Evolutionary conservation across 306 rosid genomes (phyloP).

Genomic region (Myrica gale): DNA sequence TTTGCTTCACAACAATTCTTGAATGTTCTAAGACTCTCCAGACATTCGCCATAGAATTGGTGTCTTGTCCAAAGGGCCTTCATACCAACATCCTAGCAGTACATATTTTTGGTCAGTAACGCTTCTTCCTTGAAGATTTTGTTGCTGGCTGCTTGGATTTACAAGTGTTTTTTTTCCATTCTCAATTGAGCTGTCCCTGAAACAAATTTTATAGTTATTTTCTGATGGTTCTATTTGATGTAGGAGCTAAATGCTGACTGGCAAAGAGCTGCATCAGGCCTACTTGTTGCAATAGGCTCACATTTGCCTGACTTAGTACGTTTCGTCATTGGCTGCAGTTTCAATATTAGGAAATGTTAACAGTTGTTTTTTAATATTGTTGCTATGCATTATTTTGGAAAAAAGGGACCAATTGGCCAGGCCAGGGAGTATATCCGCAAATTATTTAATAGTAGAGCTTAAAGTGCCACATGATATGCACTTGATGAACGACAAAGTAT

Average conservation of each 20-base stretch:
- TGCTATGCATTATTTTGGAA: too few relatives aligned
- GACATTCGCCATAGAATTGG: neutral
- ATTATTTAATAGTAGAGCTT: neutral
- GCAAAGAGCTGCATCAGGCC: slow-evolving; percentile 88
- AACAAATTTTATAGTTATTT: slow-evolving; percentile 6
- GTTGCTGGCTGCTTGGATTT: neutral
- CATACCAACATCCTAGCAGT: neutral
- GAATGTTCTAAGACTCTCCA: neutral
- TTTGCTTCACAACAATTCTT: neutral
- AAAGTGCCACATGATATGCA: neutral
- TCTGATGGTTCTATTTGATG: slow-evolving; percentile 30
- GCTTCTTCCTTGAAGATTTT: neutral
- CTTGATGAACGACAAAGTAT: neutral
- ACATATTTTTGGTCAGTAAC: neutral
- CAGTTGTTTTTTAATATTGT: too few relatives aligned
- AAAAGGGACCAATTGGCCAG: slow-evolving; percentile 1
- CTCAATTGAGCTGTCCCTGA: slow-evolving; percentile 13
- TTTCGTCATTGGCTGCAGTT: slow-evolving; percentile 16
- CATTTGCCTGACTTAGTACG: slow-evolving; percentile 94
- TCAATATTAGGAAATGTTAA: neutral
- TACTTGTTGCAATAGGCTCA: slow-evolving; percentile 87
- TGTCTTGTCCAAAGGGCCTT: neutral
- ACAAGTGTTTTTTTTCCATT: neutral
- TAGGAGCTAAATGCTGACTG: slow-evolving; percentile 86
- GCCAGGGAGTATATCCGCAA: neutral